These are phyloP conservation scores for Limnanthes douglasii DNA, from an alignment of 345 rosid species.

Conservation along the genomic window DNA sequence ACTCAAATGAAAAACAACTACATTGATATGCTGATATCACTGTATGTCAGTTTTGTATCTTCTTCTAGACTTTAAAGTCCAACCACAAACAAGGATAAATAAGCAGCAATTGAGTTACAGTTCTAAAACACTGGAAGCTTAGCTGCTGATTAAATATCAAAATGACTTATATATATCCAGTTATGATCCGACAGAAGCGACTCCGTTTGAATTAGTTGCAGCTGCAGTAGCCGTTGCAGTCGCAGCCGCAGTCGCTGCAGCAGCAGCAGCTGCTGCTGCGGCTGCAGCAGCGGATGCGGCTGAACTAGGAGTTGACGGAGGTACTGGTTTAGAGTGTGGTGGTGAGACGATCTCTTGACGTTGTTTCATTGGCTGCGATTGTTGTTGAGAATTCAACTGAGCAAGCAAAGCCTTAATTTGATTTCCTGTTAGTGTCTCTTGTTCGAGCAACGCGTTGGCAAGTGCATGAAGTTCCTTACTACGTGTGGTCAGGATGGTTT, in stretches of 20 bases:
- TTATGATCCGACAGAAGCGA: constrained; percentile 80
- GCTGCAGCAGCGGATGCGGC: constrained; percentile 50
- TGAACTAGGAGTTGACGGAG: constrained; percentile 65
- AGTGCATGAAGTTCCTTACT: constrained; percentile 74
- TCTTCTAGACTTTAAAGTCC: too few relatives aligned
- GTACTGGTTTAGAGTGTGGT: constrained; percentile 41
- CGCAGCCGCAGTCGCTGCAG: not conserved
- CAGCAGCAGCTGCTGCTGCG: constrained; percentile 39
- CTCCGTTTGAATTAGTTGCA: constrained; percentile 59
- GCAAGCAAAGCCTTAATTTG: constrained; percentile 66
- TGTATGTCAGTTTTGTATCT: too few relatives aligned
- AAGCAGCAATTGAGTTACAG: constrained; percentile 14
- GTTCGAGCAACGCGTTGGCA: constrained; percentile 69
- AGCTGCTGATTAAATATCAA: constrained; percentile 4
- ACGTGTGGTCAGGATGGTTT: constrained; percentile 54
- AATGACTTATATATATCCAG: constrained; percentile 9
- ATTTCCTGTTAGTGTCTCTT: constrained; percentile 63
- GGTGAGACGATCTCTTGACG: constrained; percentile 32
- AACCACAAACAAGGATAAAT: too few relatives aligned
- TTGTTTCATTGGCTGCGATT: constrained; percentile 26
- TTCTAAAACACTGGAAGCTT: constrained; percentile 4
- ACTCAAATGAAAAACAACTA: too few relatives aligned
- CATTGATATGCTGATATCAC: too few relatives aligned
- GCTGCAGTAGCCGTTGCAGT: constrained; percentile 55
- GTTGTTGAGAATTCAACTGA: constrained; percentile 46